Conservation (phyloP, 2,329 filamentous ascomycete species). For the Pseudopyrenochaeta lycopersici region DNA sequence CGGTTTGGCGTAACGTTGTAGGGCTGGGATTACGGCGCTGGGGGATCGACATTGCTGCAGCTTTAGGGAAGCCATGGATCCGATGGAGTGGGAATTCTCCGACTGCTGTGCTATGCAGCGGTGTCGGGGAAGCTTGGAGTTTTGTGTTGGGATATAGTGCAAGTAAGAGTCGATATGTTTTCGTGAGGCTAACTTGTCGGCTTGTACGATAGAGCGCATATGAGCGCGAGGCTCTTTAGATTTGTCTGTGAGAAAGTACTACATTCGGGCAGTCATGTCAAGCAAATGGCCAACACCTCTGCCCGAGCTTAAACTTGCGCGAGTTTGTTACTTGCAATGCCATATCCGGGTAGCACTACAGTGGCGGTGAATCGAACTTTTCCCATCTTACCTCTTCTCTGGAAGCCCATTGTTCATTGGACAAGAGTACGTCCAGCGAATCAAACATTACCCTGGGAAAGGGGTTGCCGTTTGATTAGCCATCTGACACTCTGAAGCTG, state of each 20-base stretch:
- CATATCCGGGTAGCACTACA: constrained; percentile 12
- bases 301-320: neutral
- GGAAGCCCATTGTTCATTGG: neutral
- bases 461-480: constrained; percentile 6
- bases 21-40: too few relatives aligned
- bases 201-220: too few relatives aligned
- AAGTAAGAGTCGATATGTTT: too few relatives aligned
- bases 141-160: too few relatives aligned
- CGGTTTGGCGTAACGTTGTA: neutral
- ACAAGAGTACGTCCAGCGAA: constrained; percentile 3
- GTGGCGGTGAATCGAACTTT: constrained; percentile 18
- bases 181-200: too few relatives aligned
- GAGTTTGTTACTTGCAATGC: neutral
- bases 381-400: neutral
- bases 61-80: neutral
- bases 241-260: too few relatives aligned
- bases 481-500: neutral
- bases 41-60: constrained; percentile 3
- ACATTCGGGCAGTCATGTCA: too few relatives aligned
- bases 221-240: neutral
- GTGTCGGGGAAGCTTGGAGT: neutral
- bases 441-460: constrained; percentile 3
- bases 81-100: constrained; percentile 36
- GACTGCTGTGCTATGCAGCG: constrained; percentile 12
- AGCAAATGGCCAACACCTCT: too few relatives aligned